A percentile compares a stretch with the other conserved stretches of the same genome.
Conservation (phyloP, 225 moss, liverwort and hornwort genomes). For the Bryoerythrophyllum caledonicum region DNA sequence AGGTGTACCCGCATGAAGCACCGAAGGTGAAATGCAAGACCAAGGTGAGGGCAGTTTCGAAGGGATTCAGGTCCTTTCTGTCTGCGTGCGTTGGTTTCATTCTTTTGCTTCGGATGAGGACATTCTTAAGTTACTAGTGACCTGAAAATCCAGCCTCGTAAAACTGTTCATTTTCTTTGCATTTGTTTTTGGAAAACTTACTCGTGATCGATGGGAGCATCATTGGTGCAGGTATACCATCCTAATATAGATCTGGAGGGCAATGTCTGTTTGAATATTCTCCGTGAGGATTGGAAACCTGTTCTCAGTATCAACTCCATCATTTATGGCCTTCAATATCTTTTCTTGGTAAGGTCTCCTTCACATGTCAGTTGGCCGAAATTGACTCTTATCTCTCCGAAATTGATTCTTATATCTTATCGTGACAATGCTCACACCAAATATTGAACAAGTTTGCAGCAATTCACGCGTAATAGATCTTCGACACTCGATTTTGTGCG, state of each 20-base stretch:
- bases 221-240: conserved; percentile 76
- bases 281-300: conserved; percentile 98
- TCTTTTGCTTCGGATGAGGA: neutral
- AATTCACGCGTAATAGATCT: neutral
- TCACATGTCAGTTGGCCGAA: neutral
- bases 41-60: conserved; percentile 53
- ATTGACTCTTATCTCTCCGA: neutral
- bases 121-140: neutral
- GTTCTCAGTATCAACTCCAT: conserved; percentile 98
- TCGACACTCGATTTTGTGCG: neutral
- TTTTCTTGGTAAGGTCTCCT: conserved; percentile 70
- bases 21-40: conserved; percentile 99
- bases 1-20: conserved; percentile 97
- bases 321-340: conserved; percentile 94
- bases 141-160: neutral
- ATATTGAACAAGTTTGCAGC: neutral
- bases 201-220: conserved; percentile 15
- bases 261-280: conserved; percentile 97
- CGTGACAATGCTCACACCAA: neutral
- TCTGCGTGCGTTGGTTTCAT: neutral
- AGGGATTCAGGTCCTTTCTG: neutral
- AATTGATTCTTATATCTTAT: neutral
- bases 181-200: neutral
- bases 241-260: conserved; percentile 98
- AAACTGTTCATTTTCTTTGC: neutral